A percentile compares a stretch with the other conserved stretches of the same genome.
Evolutionary conservation across 1,139 yeast genomes (phyloP).

Genomic region (Saccharomyces uvarum): DNA sequence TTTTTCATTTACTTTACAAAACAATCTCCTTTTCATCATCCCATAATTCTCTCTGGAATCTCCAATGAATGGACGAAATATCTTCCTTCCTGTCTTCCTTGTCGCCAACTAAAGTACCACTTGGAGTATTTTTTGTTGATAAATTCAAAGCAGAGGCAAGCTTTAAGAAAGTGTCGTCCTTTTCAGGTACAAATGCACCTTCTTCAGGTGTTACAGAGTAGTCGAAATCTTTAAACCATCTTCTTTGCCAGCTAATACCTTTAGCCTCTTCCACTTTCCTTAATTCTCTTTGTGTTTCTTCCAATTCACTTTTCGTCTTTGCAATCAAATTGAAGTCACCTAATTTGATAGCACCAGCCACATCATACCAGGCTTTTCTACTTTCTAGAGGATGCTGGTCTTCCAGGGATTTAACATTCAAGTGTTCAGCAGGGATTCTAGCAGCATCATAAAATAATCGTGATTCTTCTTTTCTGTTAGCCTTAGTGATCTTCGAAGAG

Average conservation of each 20-base stretch:
- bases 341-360: slow-evolving; percentile 74
- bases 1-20: slow-evolving; percentile 8
- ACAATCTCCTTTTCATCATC: slow-evolving; percentile 51
- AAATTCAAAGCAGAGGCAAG: slow-evolving; percentile 50
- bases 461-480: slow-evolving; percentile 19
- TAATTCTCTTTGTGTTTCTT: slow-evolving; percentile 73
- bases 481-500: slow-evolving; percentile 41
- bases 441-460: slow-evolving; percentile 62
- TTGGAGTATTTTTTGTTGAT: slow-evolving; percentile 57
- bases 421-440: slow-evolving; percentile 42
- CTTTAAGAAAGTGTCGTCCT: slow-evolving; percentile 41
- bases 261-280: slow-evolving; percentile 62
- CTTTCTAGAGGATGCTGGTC: slow-evolving; percentile 71
- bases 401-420: slow-evolving; percentile 70
- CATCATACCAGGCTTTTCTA: slow-evolving; percentile 78
- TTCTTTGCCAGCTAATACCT: slow-evolving; percentile 59
- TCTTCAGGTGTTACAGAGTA: slow-evolving; percentile 28
- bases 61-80: slow-evolving; percentile 57
- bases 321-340: slow-evolving; percentile 71
- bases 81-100: slow-evolving; percentile 39
- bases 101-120: slow-evolving; percentile 51
- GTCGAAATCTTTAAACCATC: slow-evolving; percentile 66
- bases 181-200: slow-evolving; percentile 14
- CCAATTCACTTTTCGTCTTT: slow-evolving; percentile 66
- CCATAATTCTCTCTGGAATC: slow-evolving; percentile 51